These are phyloP conservation scores for Vitis amurensis DNA, from an alignment of 164 flowering plant species.

Conservation along the genomic window DNA sequence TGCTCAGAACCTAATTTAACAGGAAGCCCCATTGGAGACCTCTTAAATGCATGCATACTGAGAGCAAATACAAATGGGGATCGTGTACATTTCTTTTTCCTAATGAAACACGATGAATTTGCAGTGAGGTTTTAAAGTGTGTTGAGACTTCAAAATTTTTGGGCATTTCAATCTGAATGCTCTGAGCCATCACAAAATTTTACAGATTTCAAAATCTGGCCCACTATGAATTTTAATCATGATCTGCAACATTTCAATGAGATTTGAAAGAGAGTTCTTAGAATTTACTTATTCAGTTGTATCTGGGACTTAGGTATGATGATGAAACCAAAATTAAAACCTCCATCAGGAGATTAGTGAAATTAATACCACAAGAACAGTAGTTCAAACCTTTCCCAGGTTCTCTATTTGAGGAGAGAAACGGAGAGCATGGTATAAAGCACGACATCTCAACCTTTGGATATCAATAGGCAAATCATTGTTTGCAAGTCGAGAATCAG, in stretches of 20 bases:
- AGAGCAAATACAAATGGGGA: slow-evolving; percentile 14
- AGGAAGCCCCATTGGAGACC: slow-evolving; percentile 72
- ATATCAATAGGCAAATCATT: slow-evolving; percentile 91
- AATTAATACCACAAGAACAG: not conserved
- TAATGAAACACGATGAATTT: not conserved
- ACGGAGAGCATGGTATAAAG: slow-evolving; percentile 80
- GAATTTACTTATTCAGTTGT: not conserved
- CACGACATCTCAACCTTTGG: slow-evolving; percentile 93
- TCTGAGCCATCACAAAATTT: not conserved
- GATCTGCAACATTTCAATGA: no score
- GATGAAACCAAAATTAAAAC: not conserved
- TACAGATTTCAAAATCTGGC: not conserved
- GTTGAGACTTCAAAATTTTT: not conserved
- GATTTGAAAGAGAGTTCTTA: no score
- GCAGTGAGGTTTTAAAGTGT: not conserved
- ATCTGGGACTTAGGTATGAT: not conserved
- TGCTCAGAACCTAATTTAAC: slow-evolving; percentile 80
- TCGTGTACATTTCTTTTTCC: slow-evolving; percentile 1
- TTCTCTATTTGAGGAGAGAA: slow-evolving; percentile 83
- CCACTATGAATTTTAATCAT: not conserved
- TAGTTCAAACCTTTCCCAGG: slow-evolving; percentile 74
- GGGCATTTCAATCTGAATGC: not conserved
- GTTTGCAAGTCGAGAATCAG: slow-evolving; percentile 95
- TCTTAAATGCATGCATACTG: slow-evolving; percentile 49
- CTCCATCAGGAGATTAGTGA: slow-evolving; percentile 7